Evolutionary conservation across 73 alveolate genomes (phyloP), one percentile per base, ranked within the genome.

Genomic region (Paramecium sonneborni): DNA sequence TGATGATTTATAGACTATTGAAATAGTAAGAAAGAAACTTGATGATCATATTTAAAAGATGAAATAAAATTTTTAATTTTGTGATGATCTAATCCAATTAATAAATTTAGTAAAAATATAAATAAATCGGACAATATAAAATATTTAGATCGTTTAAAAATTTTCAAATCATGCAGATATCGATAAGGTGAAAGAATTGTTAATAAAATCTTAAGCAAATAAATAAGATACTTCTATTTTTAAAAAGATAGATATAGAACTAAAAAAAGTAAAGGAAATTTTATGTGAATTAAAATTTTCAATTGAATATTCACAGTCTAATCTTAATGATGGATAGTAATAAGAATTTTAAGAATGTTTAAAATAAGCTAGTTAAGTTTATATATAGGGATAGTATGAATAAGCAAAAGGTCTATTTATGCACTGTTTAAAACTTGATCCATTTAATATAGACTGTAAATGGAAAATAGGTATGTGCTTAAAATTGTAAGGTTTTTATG

Each of bases 381-480:
- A 62, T 26, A 8, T 5, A 0, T 62, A 62, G 26, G 84, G 84
- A 1, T 23, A 26, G 43, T 62, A 26, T 62, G 5, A 21, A 3
- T 4, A 62, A 2, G 84, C 84, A 11, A 30, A 3, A 12, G 48
- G 24, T 26, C 20, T 15, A 2, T 62, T 12, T 32, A 26, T 2
- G 6, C 12, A 62, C 3, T 62, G 84, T 30, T 0, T 62, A 62
- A 26, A 28, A 0, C 20, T 62, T 12, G 84, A 62, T 62, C 84
- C 84, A 24, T 11, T 24, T 0, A 26, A 62, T 26, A 26, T 32
- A 0, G 7, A 62, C 24, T 7, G 84, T 62, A 30, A 62, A 62
- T 62, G 46, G 84, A 62, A 44, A 62, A 62, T 30, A 62, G 84
- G 84, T 62, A 62, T 62, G 84, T 62, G 84, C 44, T 26, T 62